Percentiles rank a stretch among this genome's conserved stretches.
Evolutionary conservation across 805 yeast genomes (phyloP).

Genomic region (Blastobotrys terrestris): DNA sequence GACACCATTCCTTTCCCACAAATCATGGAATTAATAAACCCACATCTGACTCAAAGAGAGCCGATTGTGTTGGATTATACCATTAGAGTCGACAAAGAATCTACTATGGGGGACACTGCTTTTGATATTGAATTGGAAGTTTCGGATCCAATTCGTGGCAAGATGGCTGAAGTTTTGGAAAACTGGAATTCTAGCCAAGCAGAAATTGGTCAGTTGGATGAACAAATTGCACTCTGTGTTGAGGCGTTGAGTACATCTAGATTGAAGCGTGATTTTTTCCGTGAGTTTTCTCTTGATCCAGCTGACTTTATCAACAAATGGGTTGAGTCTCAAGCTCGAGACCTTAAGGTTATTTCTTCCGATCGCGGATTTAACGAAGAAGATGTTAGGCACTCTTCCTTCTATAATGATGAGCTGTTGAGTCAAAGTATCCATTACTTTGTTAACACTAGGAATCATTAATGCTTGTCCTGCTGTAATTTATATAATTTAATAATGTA

Average conservation of each 20-base stretch:
- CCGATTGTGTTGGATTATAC: slow-evolving; percentile 76
- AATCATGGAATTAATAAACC: slow-evolving; percentile 59
- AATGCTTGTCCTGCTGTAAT: slow-evolving; percentile 2
- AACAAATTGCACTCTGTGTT: slow-evolving; percentile 40
- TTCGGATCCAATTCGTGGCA: slow-evolving; percentile 33
- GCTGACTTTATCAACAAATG: slow-evolving; percentile 66
- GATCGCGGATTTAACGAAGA: slow-evolving; percentile 91
- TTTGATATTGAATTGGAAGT: slow-evolving; percentile 65
- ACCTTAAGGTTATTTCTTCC: slow-evolving; percentile 77
- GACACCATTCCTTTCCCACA: slow-evolving; percentile 59
- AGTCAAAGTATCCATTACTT: slow-evolving; percentile 74
- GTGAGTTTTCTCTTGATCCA: slow-evolving; percentile 70
- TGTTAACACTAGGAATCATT: slow-evolving; percentile 29
- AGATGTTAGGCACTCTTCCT: slow-evolving; percentile 74
- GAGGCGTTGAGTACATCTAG: slow-evolving; percentile 47
- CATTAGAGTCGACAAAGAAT: slow-evolving; percentile 67
- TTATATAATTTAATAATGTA: not conserved
- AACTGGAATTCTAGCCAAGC: slow-evolving; percentile 37
- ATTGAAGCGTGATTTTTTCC: slow-evolving; percentile 72
- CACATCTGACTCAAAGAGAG: slow-evolving; percentile 66
- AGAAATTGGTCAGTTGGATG: slow-evolving; percentile 39
- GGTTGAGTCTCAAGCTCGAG: slow-evolving; percentile 73
- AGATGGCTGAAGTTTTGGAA: slow-evolving; percentile 33
- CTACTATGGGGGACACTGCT: slow-evolving; percentile 69
- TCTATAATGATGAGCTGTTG: slow-evolving; percentile 71